Conservation (phyloP, 148 eudicot species). For the Rhododendron williamsianum region DNA sequence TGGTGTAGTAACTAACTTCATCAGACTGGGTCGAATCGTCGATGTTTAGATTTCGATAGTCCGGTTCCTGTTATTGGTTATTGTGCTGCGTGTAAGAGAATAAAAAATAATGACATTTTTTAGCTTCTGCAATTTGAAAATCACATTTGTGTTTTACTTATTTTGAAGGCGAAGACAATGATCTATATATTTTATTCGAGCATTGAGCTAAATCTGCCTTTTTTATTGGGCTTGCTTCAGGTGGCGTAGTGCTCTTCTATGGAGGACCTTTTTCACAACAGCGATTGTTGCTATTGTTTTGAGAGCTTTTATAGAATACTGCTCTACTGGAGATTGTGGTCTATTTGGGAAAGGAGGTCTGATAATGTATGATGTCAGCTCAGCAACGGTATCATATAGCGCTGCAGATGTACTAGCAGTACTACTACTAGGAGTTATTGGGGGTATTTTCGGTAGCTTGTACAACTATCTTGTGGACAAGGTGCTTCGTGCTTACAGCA, state of each 20-base stretch:
- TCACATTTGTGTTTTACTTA: not conserved
- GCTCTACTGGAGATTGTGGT: constrained; percentile 65
- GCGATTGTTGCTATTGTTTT: constrained; percentile 69
- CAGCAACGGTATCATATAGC: constrained; percentile 31
- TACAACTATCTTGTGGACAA: constrained; percentile 74
- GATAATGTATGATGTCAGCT: constrained; percentile 63
- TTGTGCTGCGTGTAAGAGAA: not conserved
- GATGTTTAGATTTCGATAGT: not conserved
- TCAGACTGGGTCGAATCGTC: not conserved
- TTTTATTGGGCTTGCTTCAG: constrained; percentile 21
- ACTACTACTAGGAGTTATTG: constrained; percentile 54
- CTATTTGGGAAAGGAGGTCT: constrained; percentile 79
- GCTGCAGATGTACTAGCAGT: constrained; percentile 46
- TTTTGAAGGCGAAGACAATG: not conserved
- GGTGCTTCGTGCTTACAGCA: constrained; percentile 58
- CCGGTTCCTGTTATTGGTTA: not conserved
- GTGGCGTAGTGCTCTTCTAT: constrained; percentile 90
- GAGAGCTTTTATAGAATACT: constrained; percentile 45
- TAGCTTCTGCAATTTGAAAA: not conserved
- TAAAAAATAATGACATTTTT: not conserved
- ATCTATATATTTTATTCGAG: not conserved
- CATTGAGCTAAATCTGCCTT: constrained; percentile 1
- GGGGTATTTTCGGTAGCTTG: constrained; percentile 69
- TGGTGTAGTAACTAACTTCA: not conserved
- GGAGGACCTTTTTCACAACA: constrained; percentile 88